These are phyloP conservation scores for Panicum virgatum DNA, from an alignment of 202 grass and related monocot genomes.

Conservation along the genomic window DNA sequence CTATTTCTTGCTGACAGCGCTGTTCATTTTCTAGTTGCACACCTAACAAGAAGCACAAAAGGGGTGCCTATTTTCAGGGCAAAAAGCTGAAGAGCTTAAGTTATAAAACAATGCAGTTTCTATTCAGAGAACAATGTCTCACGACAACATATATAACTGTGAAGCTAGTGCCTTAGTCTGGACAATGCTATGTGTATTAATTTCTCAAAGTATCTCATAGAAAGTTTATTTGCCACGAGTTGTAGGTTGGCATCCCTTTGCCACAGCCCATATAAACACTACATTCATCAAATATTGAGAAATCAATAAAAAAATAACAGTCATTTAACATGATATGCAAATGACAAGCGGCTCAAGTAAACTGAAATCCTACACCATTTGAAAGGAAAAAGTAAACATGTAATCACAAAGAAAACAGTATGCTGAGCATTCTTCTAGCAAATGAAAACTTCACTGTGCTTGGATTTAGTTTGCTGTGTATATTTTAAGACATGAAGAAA, in stretches of 20 bases:
- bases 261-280: not conserved
- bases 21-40: slow-evolving; percentile 90
- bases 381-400: slow-evolving; percentile 5
- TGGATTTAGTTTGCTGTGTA: not conserved
- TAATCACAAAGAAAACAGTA: slow-evolving; percentile 19
- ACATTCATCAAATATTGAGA: not conserved
- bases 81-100: slow-evolving; percentile 17
- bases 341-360: not conserved
- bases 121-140: slow-evolving; percentile 26
- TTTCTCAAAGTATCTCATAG: not conserved
- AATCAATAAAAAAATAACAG: slow-evolving; percentile 16
- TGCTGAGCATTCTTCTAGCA: not conserved
- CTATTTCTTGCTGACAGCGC: slow-evolving; percentile 93
- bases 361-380: slow-evolving; percentile 1
- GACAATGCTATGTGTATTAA: slow-evolving; percentile 4
- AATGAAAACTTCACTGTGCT: slow-evolving; percentile 18
- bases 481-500: slow-evolving; percentile 20
- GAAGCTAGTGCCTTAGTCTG: not conserved
- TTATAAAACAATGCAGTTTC: slow-evolving; percentile 11
- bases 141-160: slow-evolving; percentile 30
- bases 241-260: not conserved
- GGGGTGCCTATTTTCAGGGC: slow-evolving; percentile 1
- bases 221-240: not conserved
- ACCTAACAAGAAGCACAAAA: slow-evolving; percentile 56
- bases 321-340: not conserved